Evolutionary conservation across 73 alveolate species (phyloP).

Genomic region (Tetrahymena malaccensis): DNA sequence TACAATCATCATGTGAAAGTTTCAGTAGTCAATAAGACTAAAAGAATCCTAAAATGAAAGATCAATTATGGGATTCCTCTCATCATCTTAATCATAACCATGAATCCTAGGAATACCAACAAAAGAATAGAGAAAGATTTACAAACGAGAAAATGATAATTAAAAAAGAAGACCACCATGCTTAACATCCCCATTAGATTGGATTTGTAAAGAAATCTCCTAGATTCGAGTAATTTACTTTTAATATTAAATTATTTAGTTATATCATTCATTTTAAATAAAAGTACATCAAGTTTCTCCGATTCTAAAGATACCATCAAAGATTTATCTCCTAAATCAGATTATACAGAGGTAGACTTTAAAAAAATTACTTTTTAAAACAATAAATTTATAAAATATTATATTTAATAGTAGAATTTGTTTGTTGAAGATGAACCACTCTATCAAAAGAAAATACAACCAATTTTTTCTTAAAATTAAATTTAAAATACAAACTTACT

Average conservation of each 20-base stretch:
- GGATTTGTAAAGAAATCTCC: not conserved
- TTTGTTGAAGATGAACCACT: not conserved
- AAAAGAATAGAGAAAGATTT: not conserved
- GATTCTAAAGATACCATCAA: not conserved
- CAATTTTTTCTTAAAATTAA: not conserved
- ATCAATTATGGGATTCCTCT: not conserved
- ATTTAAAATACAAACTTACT: not conserved
- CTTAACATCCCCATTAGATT: not conserved
- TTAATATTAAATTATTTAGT: not conserved
- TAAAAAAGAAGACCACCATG: not conserved
- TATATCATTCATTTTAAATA: not conserved
- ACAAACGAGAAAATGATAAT: not conserved
- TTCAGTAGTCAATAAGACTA: not conserved
- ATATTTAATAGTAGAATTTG: not conserved
- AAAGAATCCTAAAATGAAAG: not conserved
- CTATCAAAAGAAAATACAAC: not conserved
- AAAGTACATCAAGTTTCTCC: not conserved
- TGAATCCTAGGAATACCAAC: not conserved
- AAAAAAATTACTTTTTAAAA: no score
- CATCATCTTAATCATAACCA: not conserved
- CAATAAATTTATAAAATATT: no score
- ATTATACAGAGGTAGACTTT: not conserved
- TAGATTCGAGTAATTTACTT: not conserved
- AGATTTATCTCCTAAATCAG: not conserved
- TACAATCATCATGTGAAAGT: not conserved